Percentiles rank a stretch among this genome's conserved stretches.
phyloP scores from a whole-genome alignment of 1,284 basidiomycete genomes.

The Austroboletus niveus region DNA sequence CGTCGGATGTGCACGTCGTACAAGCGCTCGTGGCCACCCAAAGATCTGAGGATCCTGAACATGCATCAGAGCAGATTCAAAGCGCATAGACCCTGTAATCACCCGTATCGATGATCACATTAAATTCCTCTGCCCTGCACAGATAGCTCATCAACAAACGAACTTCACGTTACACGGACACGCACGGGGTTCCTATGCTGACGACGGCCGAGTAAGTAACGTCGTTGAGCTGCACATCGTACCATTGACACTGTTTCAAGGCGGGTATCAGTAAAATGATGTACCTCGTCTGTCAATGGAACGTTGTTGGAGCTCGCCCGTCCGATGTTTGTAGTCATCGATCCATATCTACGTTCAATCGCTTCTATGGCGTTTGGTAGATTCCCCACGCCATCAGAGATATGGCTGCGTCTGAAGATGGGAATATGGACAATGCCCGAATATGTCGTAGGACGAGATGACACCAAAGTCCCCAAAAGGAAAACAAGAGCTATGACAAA shows the following conservation, averaged over 20 bases:
- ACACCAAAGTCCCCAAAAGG: constrained; percentile 10
- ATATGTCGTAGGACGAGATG: not conserved
- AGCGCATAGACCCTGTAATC: not conserved
- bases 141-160: not conserved
- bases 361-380: constrained; percentile 17
- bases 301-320: constrained; percentile 8
- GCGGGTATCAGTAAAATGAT: not conserved
- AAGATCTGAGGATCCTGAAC: constrained; percentile 68
- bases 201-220: constrained; percentile 43
- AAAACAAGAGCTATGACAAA: constrained; percentile 5
- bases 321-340: constrained; percentile 2
- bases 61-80: not conserved
- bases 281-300: constrained; percentile 42
- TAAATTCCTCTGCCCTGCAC: constrained; percentile 34
- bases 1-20: constrained; percentile 37
- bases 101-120: constrained; percentile 55
- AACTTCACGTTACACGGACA: constrained; percentile 1
- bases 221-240: constrained; percentile 28
- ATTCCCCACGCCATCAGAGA: constrained; percentile 11
- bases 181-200: constrained; percentile 52
- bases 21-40: constrained; percentile 63
- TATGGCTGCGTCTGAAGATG: constrained; percentile 13
- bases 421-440: constrained; percentile 24
- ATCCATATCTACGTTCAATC: constrained; percentile 22
- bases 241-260: not conserved